Evolutionary conservation across 225 moss, liverwort and hornwort genomes (phyloP).

Genomic region (Asterella californica): DNA sequence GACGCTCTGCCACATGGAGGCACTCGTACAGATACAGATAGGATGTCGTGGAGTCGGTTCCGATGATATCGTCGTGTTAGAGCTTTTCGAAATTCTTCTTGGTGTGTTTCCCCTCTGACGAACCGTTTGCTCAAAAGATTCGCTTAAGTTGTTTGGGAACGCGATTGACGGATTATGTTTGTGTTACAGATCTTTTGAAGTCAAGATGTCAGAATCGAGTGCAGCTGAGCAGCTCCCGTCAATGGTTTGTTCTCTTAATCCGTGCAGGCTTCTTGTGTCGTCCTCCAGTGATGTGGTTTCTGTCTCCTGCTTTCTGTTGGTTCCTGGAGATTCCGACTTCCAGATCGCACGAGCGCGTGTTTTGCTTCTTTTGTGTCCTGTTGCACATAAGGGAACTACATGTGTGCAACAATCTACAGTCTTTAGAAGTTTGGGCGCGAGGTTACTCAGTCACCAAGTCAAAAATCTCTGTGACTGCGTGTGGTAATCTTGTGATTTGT

Average conservation of each 20-base stretch:
- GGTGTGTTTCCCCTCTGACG: not conserved
- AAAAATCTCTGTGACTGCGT: no score
- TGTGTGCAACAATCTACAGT: no score
- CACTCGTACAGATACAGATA: not conserved
- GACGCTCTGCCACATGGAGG: not conserved
- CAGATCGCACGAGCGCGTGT: not conserved
- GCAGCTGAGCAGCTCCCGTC: not conserved
- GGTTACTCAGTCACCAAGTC: no score
- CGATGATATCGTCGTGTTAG: not conserved
- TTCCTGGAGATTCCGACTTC: not conserved
- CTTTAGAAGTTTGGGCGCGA: no score
- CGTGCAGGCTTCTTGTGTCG: not conserved
- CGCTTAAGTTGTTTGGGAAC: not conserved
- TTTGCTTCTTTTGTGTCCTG: not conserved
- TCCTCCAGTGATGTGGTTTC: not conserved
- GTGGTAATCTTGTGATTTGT: no score
- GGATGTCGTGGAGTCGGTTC: not conserved
- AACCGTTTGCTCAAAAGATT: not conserved
- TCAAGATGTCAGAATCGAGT: slow-evolving; percentile 1
- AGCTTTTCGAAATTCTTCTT: not conserved
- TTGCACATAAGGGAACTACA: no score
- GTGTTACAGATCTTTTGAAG: slow-evolving; percentile 1
- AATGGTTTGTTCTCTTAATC: not conserved
- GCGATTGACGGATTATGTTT: not conserved
- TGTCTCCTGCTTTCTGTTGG: no score